These are phyloP conservation scores for Colletotrichum eremochloae DNA, from an alignment of 2,329 filamentous ascomycete species.

Conservation along the genomic window DNA sequence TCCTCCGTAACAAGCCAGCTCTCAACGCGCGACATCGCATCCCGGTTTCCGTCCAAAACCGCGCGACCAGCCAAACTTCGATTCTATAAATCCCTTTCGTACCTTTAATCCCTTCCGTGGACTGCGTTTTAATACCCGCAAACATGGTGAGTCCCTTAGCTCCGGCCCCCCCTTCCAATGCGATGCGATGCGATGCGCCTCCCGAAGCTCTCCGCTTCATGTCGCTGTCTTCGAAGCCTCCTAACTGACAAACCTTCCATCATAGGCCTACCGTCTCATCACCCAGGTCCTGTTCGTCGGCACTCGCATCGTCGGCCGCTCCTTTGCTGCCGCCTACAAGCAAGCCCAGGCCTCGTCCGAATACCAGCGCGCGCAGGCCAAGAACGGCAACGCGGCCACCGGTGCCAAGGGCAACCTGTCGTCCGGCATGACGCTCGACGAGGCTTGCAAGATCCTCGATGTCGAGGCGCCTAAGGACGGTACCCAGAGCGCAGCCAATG, in stretches of 20 bases:
- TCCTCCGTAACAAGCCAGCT: constrained; percentile 12
- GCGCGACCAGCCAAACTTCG: constrained; percentile 8
- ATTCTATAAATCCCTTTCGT: background rate
- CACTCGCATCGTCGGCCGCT: constrained; percentile 90
- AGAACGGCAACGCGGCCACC: constrained; percentile 61
- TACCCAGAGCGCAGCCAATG: constrained; percentile 81
- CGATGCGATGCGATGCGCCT: constrained; percentile 17
- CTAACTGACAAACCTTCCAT: constrained; percentile 1
- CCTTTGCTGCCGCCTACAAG: constrained; percentile 94
- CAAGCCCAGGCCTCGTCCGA: constrained; percentile 90
- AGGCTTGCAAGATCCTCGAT: constrained; percentile 97
- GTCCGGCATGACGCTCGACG: constrained; percentile 89
- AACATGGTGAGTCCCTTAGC: constrained; percentile 38
- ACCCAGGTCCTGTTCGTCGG: constrained; percentile 93
- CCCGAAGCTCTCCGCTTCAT: background rate
- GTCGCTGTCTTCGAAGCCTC: background rate
- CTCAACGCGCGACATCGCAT: constrained; percentile 31
- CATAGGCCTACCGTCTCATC: constrained; percentile 66
- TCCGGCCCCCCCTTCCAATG: background rate
- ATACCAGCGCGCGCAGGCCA: constrained; percentile 81
- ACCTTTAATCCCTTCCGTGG: background rate
- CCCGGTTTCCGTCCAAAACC: background rate
- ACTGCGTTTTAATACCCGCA: constrained; percentile 23
- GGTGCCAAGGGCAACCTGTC: constrained; percentile 60
- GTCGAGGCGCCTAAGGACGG: constrained; percentile 88